Percentiles rank a stretch among this genome's conserved stretches.
Evolutionary conservation across 2,329 filamentous ascomycete genomes (phyloP).

Genomic region (Fusarium concolor): DNA sequence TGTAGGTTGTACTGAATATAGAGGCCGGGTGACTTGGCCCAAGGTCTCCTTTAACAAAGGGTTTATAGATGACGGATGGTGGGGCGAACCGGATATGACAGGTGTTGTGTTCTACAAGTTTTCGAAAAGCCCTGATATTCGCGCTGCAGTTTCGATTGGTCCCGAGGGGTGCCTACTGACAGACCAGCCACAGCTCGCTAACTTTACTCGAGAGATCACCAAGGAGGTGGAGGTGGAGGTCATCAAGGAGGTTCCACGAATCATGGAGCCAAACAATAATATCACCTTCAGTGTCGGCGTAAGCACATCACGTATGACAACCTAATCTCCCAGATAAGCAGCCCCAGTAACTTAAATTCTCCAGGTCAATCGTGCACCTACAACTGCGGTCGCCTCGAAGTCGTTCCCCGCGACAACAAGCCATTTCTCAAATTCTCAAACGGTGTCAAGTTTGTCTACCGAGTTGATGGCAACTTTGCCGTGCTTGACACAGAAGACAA

Average conservation of each 20-base stretch:
- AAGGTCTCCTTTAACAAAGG: too few species aligned
- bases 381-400: neutral
- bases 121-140: neutral
- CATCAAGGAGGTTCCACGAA: too few species aligned
- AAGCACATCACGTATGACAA: neutral
- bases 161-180: neutral
- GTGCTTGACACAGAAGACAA: neutral
- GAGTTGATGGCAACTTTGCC: fast-evolving
- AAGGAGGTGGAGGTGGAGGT: neutral
- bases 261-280: too few species aligned
- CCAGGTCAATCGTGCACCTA: neutral
- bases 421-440: neutral
- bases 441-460: neutral
- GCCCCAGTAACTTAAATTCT: too few species aligned
- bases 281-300: too few species aligned
- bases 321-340: neutral
- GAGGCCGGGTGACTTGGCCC: too few species aligned
- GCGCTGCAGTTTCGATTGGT: neutral
- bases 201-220: neutral
- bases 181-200: neutral
- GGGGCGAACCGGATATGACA: too few species aligned
- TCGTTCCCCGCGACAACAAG: fast-evolving
- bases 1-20: too few species aligned
- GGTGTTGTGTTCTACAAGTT: neutral
- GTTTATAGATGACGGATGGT: too few species aligned